phyloP scores from a whole-genome alignment of 768 basidiomycete species.

The Mycena polygramma region DNA sequence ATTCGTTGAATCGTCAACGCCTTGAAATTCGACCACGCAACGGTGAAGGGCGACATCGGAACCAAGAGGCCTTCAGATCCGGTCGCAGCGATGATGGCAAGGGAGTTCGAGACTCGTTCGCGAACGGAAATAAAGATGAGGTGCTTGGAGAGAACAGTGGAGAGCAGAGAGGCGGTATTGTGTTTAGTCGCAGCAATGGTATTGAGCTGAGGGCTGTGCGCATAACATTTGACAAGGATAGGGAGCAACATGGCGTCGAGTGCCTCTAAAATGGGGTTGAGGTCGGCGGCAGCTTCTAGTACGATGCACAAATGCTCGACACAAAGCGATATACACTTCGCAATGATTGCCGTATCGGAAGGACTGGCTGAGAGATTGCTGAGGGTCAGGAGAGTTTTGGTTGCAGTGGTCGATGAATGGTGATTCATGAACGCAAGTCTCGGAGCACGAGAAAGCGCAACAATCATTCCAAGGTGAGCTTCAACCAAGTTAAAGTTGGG shows the following conservation, averaged over 20 bases:
- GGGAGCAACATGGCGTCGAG: conserved; percentile 17
- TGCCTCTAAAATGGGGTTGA: conserved; percentile 6
- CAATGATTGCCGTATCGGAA: not conserved
- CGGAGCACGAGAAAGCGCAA: conserved; percentile 11
- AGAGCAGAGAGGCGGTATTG: conserved; percentile 5
- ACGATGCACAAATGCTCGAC: conserved; percentile 20
- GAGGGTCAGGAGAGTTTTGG: not conserved
- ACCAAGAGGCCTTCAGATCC: not conserved
- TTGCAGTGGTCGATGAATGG: not conserved
- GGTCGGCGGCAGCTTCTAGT: conserved; percentile 8
- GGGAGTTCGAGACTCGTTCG: conserved; percentile 14
- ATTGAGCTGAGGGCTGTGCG: conserved; percentile 7
- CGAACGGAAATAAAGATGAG: conserved; percentile 11
- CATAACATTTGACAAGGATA: conserved; percentile 14
- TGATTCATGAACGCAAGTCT: not conserved
- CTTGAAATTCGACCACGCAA: conserved; percentile 15
- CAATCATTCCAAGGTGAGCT: conserved; percentile 23
- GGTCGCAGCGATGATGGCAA: conserved; percentile 5
- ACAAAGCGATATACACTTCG: conserved; percentile 11
- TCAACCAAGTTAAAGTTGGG: conserved; percentile 1
- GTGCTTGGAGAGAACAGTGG: conserved; percentile 11
- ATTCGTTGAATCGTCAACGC: conserved; percentile 1
- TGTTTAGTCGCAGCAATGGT: not conserved
- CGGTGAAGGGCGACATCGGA: not conserved
- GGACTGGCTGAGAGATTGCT: not conserved